phyloP scores from a whole-genome alignment of 345 rosid genomes.

The Ricinus communis region DNA sequence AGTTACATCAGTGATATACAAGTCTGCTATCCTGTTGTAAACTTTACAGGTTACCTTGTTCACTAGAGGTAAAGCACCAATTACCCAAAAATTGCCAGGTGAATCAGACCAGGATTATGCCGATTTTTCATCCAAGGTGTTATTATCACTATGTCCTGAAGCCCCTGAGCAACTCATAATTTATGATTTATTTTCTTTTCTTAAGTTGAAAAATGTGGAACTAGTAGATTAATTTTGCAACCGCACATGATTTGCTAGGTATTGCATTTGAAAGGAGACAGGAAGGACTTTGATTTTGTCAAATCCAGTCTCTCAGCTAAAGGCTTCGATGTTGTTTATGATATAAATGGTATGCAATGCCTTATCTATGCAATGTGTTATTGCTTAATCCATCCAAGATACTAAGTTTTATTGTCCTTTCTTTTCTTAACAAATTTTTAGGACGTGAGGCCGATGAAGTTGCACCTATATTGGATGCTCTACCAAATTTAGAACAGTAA shows the following conservation, averaged over 20 bases:
- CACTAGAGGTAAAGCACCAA: constrained; percentile 89
- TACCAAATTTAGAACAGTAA: constrained; percentile 93
- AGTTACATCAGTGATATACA: background rate
- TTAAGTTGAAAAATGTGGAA: no score
- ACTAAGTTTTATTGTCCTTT: background rate
- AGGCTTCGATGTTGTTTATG: constrained; percentile 92
- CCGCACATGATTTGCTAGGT: constrained; percentile 47
- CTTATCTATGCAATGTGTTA: background rate
- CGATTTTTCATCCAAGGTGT: constrained; percentile 87
- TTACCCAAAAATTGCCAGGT: constrained; percentile 81
- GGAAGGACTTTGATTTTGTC: constrained; percentile 91
- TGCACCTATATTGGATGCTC: constrained; percentile 84
- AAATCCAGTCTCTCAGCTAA: constrained; percentile 91
- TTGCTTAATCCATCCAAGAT: no score
- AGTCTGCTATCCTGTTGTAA: background rate
- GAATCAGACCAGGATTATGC: constrained; percentile 85
- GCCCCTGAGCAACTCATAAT: background rate
- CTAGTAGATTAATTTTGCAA: background rate
- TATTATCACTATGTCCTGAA: background rate
- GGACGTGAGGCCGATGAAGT: constrained; percentile 95
- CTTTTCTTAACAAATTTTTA: constrained; percentile 27
- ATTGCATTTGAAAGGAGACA: constrained; percentile 94
- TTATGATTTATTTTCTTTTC: background rate
- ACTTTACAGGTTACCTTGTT: constrained; percentile 81
- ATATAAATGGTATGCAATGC: constrained; percentile 68